Evolutionary conservation across 345 rosid genomes (phyloP).

Genomic region (Brassica juncea): DNA sequence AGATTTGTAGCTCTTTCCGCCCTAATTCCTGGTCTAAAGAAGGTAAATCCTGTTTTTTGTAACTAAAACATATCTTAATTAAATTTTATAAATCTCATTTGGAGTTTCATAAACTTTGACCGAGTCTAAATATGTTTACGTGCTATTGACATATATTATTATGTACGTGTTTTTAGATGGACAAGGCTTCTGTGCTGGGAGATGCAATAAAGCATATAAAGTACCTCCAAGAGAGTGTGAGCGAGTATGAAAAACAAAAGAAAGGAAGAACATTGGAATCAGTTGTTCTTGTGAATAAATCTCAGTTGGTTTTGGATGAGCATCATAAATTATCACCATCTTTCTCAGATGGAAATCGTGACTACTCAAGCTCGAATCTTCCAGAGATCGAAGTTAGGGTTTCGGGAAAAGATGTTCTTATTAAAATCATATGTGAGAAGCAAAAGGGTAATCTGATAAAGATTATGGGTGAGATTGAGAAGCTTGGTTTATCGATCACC

Average conservation of each 20-base stretch:
- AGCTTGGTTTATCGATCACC: slow-evolving; percentile 52
- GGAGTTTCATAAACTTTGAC: background rate
- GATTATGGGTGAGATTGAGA: slow-evolving; percentile 63
- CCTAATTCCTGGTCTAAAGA: slow-evolving; percentile 37
- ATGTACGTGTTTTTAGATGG: slow-evolving; percentile 54
- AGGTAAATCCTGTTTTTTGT: slow-evolving; percentile 10
- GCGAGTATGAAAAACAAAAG: slow-evolving; percentile 65
- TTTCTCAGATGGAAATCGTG: slow-evolving; percentile 25
- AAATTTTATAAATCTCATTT: background rate
- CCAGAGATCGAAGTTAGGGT: slow-evolving; percentile 85
- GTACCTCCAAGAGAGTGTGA: slow-evolving; percentile 71
- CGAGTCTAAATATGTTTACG: background rate
- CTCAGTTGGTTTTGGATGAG: slow-evolving; percentile 49
- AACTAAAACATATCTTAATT: too few relatives aligned
- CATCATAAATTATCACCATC: background rate
- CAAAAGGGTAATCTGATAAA: slow-evolving; percentile 64
- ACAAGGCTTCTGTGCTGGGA: slow-evolving; percentile 89
- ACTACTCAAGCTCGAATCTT: slow-evolving; percentile 38
- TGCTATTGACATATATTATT: background rate
- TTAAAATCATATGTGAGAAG: slow-evolving; percentile 75
- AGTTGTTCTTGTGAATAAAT: slow-evolving; percentile 65
- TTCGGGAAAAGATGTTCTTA: slow-evolving; percentile 61
- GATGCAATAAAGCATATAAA: slow-evolving; percentile 84
- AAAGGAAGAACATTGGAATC: slow-evolving; percentile 63
- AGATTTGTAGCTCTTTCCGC: slow-evolving; percentile 44